Base-by-base conservation (phyloP, 306 rosid genomes). In the Dryas alaskensis region DNA sequence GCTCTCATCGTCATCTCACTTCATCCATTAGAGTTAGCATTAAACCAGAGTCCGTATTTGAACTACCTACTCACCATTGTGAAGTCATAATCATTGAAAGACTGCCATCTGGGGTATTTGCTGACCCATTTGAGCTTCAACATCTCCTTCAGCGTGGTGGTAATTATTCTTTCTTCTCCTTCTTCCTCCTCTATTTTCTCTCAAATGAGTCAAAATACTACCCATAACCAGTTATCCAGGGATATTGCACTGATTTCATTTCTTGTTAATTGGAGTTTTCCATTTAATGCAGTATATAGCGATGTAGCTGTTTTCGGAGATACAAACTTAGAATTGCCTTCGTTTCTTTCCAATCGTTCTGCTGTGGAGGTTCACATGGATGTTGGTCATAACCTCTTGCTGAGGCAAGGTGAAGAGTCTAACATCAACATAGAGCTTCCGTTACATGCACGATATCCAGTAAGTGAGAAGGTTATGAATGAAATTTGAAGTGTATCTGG, bases 41-140 rank as follows among this genome's bases (percentile, higher is more conserved):
- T 12, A 52, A 66, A 45, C 78, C 68, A 12, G 45, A 79, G 50
- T 67, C 81, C 78, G 39, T 48, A 67, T 64, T 81, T 75, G 81
- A 88, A 70, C 70, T 78, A 65, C 72, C 76, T 58, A 78, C 65
- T 59, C 55, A 82, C 74, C 74, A 77, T 0, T 93, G 92, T 77
- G 83, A 81, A 62, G 69, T 89, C 61, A 82, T 93, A 58, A 25
- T 85, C 51, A 60, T 93, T 54, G 98, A 93, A 83, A 90, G 88
- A 64, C 84, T 93, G 44, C 89, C 96, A 52, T 74, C 80, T 14
- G 98, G 94, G 60, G 90, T 88, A 73, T 89, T 91, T 73, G 88
- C 96, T 4, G 97, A 93, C 80, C 96, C 96, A 25, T 93, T 89
- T 72, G 98, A 93, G 76, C 84, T 93, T 69, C 86, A 88, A 58